These are phyloP conservation scores for Fusarium burgessii DNA, from an alignment of 2,329 filamentous ascomycete species.

Conservation along the genomic window DNA sequence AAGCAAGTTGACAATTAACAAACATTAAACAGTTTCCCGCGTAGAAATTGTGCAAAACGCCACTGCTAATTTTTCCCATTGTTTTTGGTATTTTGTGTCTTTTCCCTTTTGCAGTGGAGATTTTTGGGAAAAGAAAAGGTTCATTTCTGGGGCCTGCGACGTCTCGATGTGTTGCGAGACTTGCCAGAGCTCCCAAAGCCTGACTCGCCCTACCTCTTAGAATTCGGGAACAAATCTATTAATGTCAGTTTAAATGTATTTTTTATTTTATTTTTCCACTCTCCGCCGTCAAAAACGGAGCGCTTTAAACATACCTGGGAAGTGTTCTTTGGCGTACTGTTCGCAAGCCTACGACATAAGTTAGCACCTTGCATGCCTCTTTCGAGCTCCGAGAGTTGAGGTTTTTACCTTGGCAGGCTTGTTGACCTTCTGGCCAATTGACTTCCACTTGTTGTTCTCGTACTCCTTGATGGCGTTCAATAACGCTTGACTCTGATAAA, in stretches of 20 bases:
- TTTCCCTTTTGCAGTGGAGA: conserved; percentile 11
- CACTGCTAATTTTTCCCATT: conserved; percentile 34
- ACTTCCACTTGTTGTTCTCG: conserved; percentile 98
- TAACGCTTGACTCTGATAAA: conserved; percentile 76
- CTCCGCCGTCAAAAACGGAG: conserved; percentile 40
- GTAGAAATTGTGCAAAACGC: conserved; percentile 34
- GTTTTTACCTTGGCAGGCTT: conserved; percentile 85
- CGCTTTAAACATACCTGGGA: conserved; percentile 64
- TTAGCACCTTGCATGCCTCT: conserved; percentile 2
- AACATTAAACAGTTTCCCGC: conserved; percentile 45
- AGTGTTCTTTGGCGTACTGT: conserved; percentile 97
- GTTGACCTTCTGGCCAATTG: conserved; percentile 94
- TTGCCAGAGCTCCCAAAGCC: background rate
- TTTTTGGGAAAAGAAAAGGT: background rate
- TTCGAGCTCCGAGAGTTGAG: background rate
- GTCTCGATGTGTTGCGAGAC: background rate
- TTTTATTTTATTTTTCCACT: conserved; percentile 14
- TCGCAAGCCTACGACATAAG: conserved; percentile 58
- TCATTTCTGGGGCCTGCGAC: background rate
- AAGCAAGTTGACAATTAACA: conserved; percentile 20
- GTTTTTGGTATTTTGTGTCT: conserved; percentile 33
- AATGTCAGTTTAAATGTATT: conserved; percentile 48
- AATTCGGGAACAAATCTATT: conserved; percentile 55
- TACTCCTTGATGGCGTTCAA: conserved; percentile 98
- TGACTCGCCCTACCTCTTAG: conserved; percentile 50